Percentiles rank a stretch among this genome's conserved stretches.
Evolutionary conservation across 805 yeast genomes (phyloP).

Genomic region (Starmerella asiatica): DNA sequence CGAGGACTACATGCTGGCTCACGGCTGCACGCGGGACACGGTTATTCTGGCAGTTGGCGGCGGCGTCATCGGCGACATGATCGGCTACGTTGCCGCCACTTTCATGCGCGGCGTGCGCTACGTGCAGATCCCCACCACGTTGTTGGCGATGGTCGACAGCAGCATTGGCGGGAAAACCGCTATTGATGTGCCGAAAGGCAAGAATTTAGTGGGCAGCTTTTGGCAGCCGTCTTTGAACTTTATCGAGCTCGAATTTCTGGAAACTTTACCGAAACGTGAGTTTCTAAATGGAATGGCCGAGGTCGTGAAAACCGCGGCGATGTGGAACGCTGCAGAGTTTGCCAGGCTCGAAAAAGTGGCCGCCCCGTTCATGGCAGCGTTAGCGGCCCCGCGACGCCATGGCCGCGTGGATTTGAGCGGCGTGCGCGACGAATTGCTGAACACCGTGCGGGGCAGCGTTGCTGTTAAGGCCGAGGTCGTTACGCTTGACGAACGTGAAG

Average conservation of each 20-base stretch:
- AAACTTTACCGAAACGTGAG: conserved; percentile 82
- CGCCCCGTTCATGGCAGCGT: conserved; percentile 51
- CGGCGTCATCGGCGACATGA: conserved; percentile 98
- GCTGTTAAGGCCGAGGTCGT: conserved; percentile 90
- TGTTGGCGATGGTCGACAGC: conserved; percentile 94
- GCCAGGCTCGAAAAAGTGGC: conserved; percentile 70
- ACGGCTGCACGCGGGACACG: conserved; percentile 94
- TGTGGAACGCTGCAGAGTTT: conserved; percentile 88
- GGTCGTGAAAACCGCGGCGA: conserved; percentile 94
- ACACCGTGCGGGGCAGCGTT: conserved; percentile 73
- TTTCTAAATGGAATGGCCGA: conserved; percentile 98
- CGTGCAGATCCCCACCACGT: conserved; percentile 84
- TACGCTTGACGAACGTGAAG: conserved; percentile 85
- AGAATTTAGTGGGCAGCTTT: conserved; percentile 91
- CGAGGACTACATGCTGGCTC: conserved; percentile 68
- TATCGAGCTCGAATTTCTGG: conserved; percentile 75
- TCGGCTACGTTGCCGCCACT: conserved; percentile 97
- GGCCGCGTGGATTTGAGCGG: conserved; percentile 50
- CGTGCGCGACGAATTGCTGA: conserved; percentile 60
- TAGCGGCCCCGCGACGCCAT: conserved; percentile 33
- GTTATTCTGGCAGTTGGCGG: conserved; percentile 93
- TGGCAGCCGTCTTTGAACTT: conserved; percentile 90
- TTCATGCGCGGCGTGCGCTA: conserved; percentile 96
- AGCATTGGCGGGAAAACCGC: conserved; percentile 98
- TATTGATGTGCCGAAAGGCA: conserved; percentile 90